A percentile compares a stretch with the other conserved stretches of the same genome.
phyloP scores from a whole-genome alignment of 129 eudicot species.

The Oenanthe sinensis region DNA sequence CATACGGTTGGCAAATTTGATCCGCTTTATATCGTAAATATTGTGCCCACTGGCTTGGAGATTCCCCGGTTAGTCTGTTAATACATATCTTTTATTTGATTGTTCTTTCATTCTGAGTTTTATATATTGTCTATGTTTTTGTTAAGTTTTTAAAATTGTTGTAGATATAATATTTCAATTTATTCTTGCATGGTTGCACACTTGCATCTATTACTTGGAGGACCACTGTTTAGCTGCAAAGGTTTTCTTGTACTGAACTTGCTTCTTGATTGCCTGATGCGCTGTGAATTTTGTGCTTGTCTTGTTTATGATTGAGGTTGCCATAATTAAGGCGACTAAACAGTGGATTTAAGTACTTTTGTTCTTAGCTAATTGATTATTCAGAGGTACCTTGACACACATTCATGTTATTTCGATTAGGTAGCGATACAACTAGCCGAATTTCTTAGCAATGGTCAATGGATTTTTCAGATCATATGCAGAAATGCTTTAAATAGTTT shows the following conservation, averaged over 20 bases:
- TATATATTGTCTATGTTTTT: not conserved
- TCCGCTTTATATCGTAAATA: slow-evolving; percentile 86
- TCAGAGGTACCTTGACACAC: not conserved
- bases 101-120: not conserved
- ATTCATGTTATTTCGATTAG: not conserved
- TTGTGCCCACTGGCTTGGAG: slow-evolving; percentile 90
- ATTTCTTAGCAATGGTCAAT: no score
- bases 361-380: not conserved
- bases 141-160: not conserved
- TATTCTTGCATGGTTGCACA: not conserved
- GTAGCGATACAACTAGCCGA: not conserved
- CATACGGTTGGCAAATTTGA: slow-evolving; percentile 98
- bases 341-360: not conserved
- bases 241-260: not conserved
- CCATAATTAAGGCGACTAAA: not conserved
- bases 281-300: not conserved
- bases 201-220: not conserved
- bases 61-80: slow-evolving; percentile 78
- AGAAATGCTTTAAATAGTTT: not conserved
- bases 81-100: not conserved
- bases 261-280: not conserved
- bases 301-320: not conserved
- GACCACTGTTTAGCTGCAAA: not conserved
- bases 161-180: not conserved
- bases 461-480: not conserved